These are phyloP conservation scores for Aspergillus biplanus DNA, from an alignment of 495 filamentous ascomycete species.

Conservation along the genomic window DNA sequence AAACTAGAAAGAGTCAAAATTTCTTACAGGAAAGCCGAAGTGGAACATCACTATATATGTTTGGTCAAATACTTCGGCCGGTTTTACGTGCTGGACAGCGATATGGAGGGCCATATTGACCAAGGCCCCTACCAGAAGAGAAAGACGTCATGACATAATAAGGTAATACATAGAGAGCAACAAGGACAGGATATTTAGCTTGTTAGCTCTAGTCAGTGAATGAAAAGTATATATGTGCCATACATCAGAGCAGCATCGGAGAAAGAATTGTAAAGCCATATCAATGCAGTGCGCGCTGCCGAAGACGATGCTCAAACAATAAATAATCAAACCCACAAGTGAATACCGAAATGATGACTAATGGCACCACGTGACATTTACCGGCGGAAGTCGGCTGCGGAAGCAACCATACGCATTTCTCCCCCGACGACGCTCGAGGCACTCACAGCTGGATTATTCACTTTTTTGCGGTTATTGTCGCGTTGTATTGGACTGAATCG, in stretches of 20 bases:
- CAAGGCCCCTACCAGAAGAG: background rate
- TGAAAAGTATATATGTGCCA: background rate
- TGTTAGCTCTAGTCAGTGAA: background rate
- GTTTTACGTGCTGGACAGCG: constrained; percentile 12
- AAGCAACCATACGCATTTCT: constrained; percentile 23
- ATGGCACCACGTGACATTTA: constrained; percentile 25
- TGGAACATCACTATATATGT: constrained; percentile 14
- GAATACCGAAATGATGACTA: constrained; percentile 2
- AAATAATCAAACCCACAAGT: too few relatives aligned
- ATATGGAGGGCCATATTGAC: background rate
- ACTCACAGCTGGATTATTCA: constrained; percentile 13
- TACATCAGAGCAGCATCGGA: background rate
- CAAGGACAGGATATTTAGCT: background rate
- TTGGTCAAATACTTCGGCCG: background rate
- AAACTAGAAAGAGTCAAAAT: background rate
- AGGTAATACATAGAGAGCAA: constrained; percentile 2
- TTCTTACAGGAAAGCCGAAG: background rate
- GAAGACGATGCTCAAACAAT: background rate
- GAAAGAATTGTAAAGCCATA: background rate
- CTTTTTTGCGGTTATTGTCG: constrained; percentile 13
- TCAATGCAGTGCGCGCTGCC: background rate
- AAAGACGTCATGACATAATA: background rate
- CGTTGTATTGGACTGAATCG: constrained; percentile 5
- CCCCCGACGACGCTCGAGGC: constrained; percentile 23
- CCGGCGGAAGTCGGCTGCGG: constrained; percentile 33